Evolutionary conservation across 345 rosid genomes (phyloP).

Genomic region (Syzygium grande): DNA sequence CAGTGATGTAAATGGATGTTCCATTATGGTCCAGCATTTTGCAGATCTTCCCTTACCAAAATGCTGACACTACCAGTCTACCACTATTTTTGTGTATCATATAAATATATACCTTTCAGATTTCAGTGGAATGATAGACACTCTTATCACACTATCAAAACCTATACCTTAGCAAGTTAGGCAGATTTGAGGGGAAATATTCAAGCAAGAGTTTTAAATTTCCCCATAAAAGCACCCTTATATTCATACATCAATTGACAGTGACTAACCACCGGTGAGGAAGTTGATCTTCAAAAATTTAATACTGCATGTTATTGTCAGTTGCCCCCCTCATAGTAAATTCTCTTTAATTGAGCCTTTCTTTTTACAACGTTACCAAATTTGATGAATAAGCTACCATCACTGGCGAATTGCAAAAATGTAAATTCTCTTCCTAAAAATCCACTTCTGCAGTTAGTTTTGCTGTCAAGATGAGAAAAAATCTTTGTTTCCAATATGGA

Average conservation of each 20-base stretch:
- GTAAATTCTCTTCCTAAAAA: not conserved
- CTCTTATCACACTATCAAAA: not conserved
- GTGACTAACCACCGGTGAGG: not conserved
- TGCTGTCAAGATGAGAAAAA: not conserved
- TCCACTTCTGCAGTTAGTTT: not conserved
- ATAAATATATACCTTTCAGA: not conserved
- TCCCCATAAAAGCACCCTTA: not conserved
- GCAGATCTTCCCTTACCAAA: not conserved
- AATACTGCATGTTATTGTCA: not conserved
- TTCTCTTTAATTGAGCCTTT: not conserved
- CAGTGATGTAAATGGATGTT: not conserved
- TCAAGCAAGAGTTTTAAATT: not conserved
- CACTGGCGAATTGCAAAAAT: not conserved
- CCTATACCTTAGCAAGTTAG: not conserved
- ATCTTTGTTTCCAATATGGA: not conserved
- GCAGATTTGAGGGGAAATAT: not conserved
- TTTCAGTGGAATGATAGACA: not conserved
- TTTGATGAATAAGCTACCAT: not conserved
- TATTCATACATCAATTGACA: not conserved
- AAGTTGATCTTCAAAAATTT: not conserved
- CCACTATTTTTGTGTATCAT: not conserved
- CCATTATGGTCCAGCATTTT: not conserved
- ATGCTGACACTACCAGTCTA: not conserved
- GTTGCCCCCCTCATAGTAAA: not conserved
- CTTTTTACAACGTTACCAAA: not conserved